A percentile compares a stretch with the other conserved stretches of the same genome.
Evolutionary conservation across 805 yeast species (phyloP).

Genomic region (Isabelozyma rhagii): DNA sequence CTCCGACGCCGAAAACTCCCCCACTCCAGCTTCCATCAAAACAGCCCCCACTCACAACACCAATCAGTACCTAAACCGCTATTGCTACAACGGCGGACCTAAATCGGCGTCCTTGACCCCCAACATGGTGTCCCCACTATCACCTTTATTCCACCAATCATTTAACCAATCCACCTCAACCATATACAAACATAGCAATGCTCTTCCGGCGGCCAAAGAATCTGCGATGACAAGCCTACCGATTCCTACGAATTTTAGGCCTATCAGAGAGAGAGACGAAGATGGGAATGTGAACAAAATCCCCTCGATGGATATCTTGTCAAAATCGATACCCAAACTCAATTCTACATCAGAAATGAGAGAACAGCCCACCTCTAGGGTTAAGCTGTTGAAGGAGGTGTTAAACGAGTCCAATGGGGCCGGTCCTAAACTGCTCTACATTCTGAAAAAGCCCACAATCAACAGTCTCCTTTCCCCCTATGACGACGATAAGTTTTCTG

Average conservation of each 20-base stretch:
- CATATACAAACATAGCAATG: neutral
- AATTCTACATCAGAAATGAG: conserved; percentile 3
- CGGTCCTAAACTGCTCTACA: neutral
- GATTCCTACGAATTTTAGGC: conserved; percentile 5
- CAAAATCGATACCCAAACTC: conserved; percentile 2
- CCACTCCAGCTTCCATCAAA: conserved; percentile 7
- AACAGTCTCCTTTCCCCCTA: conserved; percentile 27
- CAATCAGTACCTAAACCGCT: conserved; percentile 2
- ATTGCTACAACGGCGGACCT: conserved; percentile 6
- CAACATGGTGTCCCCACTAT: conserved; percentile 33
- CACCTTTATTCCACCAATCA: conserved; percentile 39
- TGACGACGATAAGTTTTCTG: conserved; percentile 10
- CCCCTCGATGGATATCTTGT: conserved; percentile 5
- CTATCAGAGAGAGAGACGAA: neutral
- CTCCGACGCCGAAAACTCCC: conserved; percentile 9
- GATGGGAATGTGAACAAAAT: neutral
- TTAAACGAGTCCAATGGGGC: conserved; percentile 13
- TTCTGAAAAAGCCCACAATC: conserved; percentile 27
- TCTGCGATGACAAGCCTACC: conserved; percentile 1
- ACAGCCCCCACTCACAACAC: conserved; percentile 24
- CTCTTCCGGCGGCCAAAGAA: neutral
- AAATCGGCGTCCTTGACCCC: conserved; percentile 23
- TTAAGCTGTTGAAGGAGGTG: conserved; percentile 26
- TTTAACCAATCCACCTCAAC: conserved; percentile 19
- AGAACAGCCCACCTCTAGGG: conserved; percentile 7